Conservation (phyloP, 352 stramenopile species). For the Discostella stelligera region DNA sequence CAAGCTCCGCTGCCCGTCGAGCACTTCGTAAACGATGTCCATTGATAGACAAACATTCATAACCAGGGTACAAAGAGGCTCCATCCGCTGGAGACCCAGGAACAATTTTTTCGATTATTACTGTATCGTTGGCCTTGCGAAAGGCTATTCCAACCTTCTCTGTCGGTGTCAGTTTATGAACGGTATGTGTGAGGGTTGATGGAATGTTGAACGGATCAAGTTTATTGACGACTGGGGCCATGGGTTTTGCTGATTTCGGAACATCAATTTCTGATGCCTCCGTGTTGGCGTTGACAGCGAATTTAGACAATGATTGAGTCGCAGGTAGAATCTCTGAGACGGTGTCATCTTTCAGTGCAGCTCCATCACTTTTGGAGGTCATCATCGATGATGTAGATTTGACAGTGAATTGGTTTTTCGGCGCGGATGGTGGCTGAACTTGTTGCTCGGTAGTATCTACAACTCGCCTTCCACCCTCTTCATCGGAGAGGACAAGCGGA, state of each 20-base stretch:
- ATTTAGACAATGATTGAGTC: neutral
- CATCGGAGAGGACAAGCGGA: conserved; percentile 1
- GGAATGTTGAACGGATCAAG: conserved; percentile 30
- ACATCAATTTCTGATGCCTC: neutral
- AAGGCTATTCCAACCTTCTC: conserved; percentile 41
- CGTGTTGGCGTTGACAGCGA: neutral
- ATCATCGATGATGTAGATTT: neutral
- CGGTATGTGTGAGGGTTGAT: conserved; percentile 9
- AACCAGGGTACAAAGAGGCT: conserved; percentile 10
- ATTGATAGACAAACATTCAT: conserved; percentile 42
- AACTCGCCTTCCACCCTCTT: neutral
- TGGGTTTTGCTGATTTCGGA: neutral
- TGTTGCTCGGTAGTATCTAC: neutral
- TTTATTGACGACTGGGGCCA: conserved; percentile 1
- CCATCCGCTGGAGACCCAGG: conserved; percentile 26
- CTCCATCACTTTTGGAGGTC: neutral
- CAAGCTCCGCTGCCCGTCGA: conserved; percentile 32
- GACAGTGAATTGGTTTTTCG: neutral
- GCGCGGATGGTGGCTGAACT: neutral
- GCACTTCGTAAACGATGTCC: conserved; percentile 32
- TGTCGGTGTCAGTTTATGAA: conserved; percentile 17
- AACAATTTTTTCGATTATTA: conserved; percentile 37
- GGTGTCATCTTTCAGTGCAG: neutral
- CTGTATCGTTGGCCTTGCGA: conserved; percentile 24
- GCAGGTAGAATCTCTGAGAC: neutral